phyloP scores from a whole-genome alignment of 257 asterid species.

The Ilex aquifolium region DNA sequence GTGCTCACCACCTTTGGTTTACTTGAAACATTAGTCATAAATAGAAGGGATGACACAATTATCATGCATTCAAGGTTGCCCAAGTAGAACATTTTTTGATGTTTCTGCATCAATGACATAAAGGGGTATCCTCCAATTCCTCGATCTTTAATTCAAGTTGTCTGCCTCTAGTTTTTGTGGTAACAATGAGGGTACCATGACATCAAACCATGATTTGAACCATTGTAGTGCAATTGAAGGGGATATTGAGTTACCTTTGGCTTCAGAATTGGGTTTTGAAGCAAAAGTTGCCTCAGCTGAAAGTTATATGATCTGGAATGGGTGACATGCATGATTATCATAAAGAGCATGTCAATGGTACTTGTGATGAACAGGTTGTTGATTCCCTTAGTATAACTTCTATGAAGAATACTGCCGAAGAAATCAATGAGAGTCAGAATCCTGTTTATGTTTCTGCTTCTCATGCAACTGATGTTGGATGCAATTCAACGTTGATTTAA shows the following conservation, averaged over 20 bases:
- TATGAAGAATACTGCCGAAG: conserved; percentile 8
- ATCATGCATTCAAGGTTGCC: neutral
- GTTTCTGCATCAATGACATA: neutral
- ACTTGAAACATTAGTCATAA: no score
- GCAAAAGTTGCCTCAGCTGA: neutral
- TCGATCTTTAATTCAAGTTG: neutral
- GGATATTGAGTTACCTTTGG: conserved; percentile 5
- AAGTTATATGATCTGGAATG: neutral
- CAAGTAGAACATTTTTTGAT: neutral
- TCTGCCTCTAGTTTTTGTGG: conserved; percentile 4
- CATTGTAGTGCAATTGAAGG: conserved; percentile 1
- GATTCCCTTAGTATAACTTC: conserved; percentile 10
- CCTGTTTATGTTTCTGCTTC: conserved; percentile 5
- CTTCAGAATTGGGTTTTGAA: conserved; percentile 2
- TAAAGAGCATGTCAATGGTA: neutral
- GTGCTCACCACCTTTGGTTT: no score
- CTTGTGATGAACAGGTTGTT: neutral
- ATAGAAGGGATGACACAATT: neutral
- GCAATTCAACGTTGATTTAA: conserved; percentile 7
- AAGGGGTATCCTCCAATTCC: neutral
- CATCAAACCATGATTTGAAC: conserved; percentile 1
- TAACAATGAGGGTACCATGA: conserved; percentile 4
- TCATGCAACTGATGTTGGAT: neutral
- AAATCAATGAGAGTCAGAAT: neutral
- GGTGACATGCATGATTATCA: neutral